phyloP scores from a whole-genome alignment of 352 stramenopile species.

The Thalassiosira allenii region DNA sequence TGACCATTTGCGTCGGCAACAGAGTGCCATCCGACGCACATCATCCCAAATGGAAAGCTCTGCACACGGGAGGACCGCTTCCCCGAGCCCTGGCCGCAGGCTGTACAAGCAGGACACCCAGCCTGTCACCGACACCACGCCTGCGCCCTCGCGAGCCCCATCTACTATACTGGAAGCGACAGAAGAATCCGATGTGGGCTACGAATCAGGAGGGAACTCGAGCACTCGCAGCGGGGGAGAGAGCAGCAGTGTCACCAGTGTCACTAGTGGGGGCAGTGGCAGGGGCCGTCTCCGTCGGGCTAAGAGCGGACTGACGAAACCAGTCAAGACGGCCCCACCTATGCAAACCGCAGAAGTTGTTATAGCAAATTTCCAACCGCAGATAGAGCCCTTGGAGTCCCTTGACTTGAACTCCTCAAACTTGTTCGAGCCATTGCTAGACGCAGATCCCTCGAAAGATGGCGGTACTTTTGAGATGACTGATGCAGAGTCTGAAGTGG shows the following conservation, averaged over 20 bases:
- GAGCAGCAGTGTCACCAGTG: conserved; percentile 31
- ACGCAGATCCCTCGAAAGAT: conserved; percentile 31
- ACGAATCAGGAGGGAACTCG: conserved; percentile 54
- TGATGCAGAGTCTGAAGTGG: conserved; percentile 56
- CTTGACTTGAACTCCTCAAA: conserved; percentile 70
- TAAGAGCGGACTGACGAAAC: background rate
- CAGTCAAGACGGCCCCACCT: background rate
- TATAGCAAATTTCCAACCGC: conserved; percentile 75
- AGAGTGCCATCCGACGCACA: conserved; percentile 34
- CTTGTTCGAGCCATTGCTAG: conserved; percentile 70
- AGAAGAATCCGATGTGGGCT: conserved; percentile 30
- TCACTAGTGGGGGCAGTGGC: conserved; percentile 29
- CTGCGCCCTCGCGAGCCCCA: conserved; percentile 4
- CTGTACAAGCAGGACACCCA: background rate
- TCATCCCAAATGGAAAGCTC: conserved; percentile 29
- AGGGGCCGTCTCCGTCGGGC: background rate
- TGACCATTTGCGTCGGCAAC: conserved; percentile 74
- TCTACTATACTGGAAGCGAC: conserved; percentile 3
- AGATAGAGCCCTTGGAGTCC: conserved; percentile 72
- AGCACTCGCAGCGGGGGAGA: conserved; percentile 15
- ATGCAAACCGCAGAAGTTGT: conserved; percentile 28
- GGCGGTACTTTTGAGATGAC: conserved; percentile 32
- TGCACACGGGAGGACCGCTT: background rate
- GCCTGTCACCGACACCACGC: background rate
- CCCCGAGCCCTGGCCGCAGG: background rate